Percentiles rank a stretch among this genome's conserved stretches.
phyloP scores from a whole-genome alignment of 2,329 filamentous ascomycete species.

The Cephalotrichum gorgonifer region DNA sequence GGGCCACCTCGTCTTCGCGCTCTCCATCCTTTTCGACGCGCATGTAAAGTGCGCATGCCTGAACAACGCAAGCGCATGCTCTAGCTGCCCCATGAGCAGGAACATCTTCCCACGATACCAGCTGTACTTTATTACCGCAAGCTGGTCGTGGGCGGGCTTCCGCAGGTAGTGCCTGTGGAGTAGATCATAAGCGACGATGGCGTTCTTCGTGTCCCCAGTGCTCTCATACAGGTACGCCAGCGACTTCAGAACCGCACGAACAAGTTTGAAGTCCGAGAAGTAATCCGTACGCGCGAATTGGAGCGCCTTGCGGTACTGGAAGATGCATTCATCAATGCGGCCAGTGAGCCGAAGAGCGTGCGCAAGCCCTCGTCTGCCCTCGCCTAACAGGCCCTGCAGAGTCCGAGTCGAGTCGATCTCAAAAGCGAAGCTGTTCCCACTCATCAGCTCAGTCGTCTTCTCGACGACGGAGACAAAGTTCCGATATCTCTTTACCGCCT shows the following conservation, averaged over 20 bases:
- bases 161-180: constrained; percentile 1
- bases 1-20: constrained; percentile 1
- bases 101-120: constrained; percentile 6
- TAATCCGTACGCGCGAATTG: neutral
- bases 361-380: neutral
- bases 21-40: constrained; percentile 3
- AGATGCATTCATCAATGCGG: constrained; percentile 1
- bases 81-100: constrained; percentile 1
- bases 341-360: constrained; percentile 1
- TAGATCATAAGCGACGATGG: constrained; percentile 3
- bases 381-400: neutral
- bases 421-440: neutral
- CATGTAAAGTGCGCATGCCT: neutral
- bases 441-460: neutral
- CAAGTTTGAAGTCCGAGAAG: neutral
- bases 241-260: constrained; percentile 1
- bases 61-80: constrained; percentile 1
- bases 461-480: neutral
- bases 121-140: constrained; percentile 2
- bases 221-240: constrained; percentile 5
- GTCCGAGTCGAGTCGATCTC: neutral
- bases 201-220: neutral
- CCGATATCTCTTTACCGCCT: neutral
- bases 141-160: neutral
- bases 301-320: constrained; percentile 2